A percentile compares a stretch with the other conserved stretches of the same genome.
Conservation (phyloP, 345 rosid species). For the Syzygium jambos region DNA sequence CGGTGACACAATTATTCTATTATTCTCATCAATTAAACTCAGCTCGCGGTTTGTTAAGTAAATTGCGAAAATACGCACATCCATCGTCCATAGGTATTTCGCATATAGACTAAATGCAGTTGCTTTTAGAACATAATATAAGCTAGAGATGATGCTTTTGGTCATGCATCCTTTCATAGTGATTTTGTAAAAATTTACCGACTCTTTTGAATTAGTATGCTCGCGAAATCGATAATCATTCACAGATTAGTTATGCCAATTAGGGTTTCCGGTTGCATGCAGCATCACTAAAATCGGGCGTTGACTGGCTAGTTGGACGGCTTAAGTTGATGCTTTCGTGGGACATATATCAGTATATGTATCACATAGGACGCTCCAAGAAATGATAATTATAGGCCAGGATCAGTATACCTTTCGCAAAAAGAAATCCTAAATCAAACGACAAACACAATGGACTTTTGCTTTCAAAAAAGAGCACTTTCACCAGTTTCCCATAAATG, state of each 20-base stretch:
- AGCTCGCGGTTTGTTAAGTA: neutral
- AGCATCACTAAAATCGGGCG: neutral
- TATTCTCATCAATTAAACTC: neutral
- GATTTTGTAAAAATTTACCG: neutral
- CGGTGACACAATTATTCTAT: neutral
- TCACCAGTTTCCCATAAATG: conserved; percentile 33
- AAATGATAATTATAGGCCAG: neutral
- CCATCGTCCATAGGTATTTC: neutral
- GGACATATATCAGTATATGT: neutral
- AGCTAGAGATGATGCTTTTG: neutral
- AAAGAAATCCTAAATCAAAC: neutral
- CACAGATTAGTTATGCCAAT: neutral
- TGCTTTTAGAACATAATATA: neutral
- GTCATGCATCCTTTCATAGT: neutral
- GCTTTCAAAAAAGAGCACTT: conserved; percentile 22
- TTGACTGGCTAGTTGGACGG: neutral
- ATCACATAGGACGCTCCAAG: neutral
- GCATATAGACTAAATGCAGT: neutral
- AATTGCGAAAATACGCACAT: neutral
- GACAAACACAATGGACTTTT: neutral
- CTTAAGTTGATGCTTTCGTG: conserved; percentile 5
- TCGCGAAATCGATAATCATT: neutral
- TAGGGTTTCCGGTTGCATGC: neutral
- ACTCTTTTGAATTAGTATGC: neutral
- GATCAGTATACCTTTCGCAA: conserved; percentile 3